phyloP scores from a whole-genome alignment of 345 rosid genomes.

The Brassica nigra region DNA sequence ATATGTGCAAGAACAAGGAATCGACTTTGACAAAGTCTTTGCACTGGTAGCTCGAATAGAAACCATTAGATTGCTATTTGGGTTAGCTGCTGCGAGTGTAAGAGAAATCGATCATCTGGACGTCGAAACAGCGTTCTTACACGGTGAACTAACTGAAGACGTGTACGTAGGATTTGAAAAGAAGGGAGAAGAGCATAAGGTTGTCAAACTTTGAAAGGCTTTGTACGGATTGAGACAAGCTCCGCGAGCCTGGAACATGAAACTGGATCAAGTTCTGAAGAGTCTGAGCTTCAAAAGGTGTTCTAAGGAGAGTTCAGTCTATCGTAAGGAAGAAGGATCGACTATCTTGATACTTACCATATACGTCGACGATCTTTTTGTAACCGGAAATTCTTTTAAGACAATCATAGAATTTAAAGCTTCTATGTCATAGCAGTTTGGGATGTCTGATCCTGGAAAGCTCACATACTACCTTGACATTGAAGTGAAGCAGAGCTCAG shows the following conservation, averaged over 20 bases:
- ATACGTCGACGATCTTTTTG: not conserved
- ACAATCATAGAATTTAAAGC: not conserved
- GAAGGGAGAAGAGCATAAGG: too few species aligned
- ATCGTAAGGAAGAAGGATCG: not conserved
- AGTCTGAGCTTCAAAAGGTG: not conserved
- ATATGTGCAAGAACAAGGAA: too few species aligned
- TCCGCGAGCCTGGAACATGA: not conserved
- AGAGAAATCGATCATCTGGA: too few species aligned
- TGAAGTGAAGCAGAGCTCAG: not conserved
- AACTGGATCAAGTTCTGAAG: not conserved
- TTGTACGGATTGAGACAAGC: too few species aligned
- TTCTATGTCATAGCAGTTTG: not conserved
- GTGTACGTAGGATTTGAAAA: too few species aligned
- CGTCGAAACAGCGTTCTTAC: too few species aligned
- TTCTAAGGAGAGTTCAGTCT: not conserved
- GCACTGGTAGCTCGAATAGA: too few species aligned
- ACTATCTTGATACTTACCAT: not conserved
- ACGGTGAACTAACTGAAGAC: too few species aligned
- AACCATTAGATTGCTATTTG: too few species aligned
- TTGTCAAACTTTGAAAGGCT: too few species aligned
- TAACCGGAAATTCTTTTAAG: not conserved
- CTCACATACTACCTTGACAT: not conserved
- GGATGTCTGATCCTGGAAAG: not conserved
- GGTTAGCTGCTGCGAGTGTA: too few species aligned
- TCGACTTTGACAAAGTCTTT: too few species aligned